Base-by-base conservation (phyloP, 2,329 filamentous ascomycete species). In the Penicillium sp. region DNA sequence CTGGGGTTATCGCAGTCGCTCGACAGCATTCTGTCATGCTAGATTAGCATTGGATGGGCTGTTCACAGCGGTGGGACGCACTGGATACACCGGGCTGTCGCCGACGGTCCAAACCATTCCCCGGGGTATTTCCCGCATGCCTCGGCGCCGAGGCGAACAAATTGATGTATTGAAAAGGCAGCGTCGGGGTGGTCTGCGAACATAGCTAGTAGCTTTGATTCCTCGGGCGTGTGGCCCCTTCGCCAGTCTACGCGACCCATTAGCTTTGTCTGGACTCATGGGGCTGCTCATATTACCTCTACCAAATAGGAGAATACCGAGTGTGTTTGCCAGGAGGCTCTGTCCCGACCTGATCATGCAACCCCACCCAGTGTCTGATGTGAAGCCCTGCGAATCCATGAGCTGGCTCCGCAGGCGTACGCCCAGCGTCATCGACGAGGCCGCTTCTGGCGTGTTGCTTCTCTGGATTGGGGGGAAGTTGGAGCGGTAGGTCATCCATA, bases 271-370 rank as follows among this genome's bases (percentile, higher is more conserved):
- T 41, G 16, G 17, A 35, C 13, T 6, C 4, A 6, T 18, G 7
- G 7, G 10, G 7, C 8, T 18, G 14, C 75, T 31, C 9, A 37
- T 15, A 21, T 40, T 16, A 89, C 87, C 85, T 77, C 93, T 81
- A 14, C 93, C 91, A 15, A 96, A 70, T 26, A 78, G 74, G 33
- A 90, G 70, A 39, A 86, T 76, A 13, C 80, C 69, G 55, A 97
- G 74, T 1, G 91, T 78, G 65, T 97, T 98, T 30, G 91, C 91
- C 28, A 98, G 73, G 17, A 98, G 75, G 58, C 87, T 91, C 70
- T 98, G 93, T 3, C 93, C 93, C 4, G 91, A 96, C 44, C 93
- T 77, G 55, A 98, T 97, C 93, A 98, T 98, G 61, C 93, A 98
- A 0, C 93, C 93, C 89, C 94, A 98, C 36, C 93, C 93, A 7